These are phyloP conservation scores for Fusarium bactridioides DNA, from an alignment of 2,329 filamentous ascomycete species.

Conservation along the genomic window DNA sequence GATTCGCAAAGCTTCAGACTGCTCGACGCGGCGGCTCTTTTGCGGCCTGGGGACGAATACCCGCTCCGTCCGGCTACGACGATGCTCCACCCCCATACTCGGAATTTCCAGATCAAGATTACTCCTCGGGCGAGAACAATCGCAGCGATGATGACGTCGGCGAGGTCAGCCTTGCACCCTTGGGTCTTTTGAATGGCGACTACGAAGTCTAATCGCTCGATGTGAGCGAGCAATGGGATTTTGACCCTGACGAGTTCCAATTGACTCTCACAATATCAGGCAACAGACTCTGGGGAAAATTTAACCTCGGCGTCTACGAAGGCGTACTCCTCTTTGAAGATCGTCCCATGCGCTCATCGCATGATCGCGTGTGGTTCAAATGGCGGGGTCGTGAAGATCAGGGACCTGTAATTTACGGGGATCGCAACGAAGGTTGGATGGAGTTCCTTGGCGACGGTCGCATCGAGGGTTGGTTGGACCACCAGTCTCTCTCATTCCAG, in stretches of 20 bases:
- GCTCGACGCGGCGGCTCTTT: conserved; percentile 42
- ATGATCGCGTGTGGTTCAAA: conserved; percentile 38
- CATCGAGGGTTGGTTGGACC: conserved; percentile 45
- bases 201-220: conserved; percentile 49
- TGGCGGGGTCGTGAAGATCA: conserved; percentile 50
- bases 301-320: conserved; percentile 52
- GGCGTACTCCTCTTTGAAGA: conserved; percentile 53
- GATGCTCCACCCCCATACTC: conserved; percentile 32
- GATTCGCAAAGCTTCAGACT: conserved; percentile 2
- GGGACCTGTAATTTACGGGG: conserved; percentile 40
- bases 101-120: conserved; percentile 2
- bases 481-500: conserved; percentile 41
- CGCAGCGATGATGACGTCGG: conserved; percentile 19
- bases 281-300: conserved; percentile 54
- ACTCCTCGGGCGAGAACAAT: not conserved
- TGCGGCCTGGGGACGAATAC: conserved; percentile 34
- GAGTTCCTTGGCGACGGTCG: conserved; percentile 49
- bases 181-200: conserved; percentile 54
- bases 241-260: conserved; percentile 38
- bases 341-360: conserved; percentile 46
- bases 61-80: not conserved
- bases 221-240: conserved; percentile 40
- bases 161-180: conserved; percentile 10
- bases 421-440: conserved; percentile 44
- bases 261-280: conserved; percentile 51